Evolutionary conservation across 257 asterid genomes (phyloP).

Genomic region (Agastache rugosa): DNA sequence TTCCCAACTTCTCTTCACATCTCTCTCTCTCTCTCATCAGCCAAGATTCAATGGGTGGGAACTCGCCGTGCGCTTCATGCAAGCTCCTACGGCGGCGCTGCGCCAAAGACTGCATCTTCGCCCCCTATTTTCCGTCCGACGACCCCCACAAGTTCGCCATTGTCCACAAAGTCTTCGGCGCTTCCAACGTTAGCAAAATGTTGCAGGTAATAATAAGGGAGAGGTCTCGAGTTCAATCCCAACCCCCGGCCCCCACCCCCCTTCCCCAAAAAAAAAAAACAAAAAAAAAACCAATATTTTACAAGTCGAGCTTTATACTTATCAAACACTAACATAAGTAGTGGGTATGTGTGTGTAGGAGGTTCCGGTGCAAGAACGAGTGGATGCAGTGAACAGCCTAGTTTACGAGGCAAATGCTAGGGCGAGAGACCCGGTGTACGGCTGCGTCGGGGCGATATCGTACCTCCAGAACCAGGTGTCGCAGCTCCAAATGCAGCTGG

Average conservation of each 20-base stretch:
- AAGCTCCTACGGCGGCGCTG: constrained; percentile 73
- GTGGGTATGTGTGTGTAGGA: constrained; percentile 35
- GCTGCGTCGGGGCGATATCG: constrained; percentile 61
- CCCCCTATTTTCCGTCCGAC: constrained; percentile 67
- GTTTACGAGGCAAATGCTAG: constrained; percentile 66
- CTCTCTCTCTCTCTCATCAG: not conserved
- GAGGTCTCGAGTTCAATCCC: too few relatives aligned
- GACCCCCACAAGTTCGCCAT: constrained; percentile 73
- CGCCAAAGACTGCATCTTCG: constrained; percentile 64
- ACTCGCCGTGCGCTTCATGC: constrained; percentile 76
- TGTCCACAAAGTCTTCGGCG: constrained; percentile 76
- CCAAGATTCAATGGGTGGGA: constrained; percentile 39
- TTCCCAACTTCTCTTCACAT: not conserved
- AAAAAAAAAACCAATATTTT: too few relatives aligned
- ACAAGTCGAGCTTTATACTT: not conserved
- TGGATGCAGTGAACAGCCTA: constrained; percentile 59
- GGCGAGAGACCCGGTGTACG: constrained; percentile 57
- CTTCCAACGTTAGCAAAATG: constrained; percentile 76
- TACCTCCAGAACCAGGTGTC: constrained; percentile 58
- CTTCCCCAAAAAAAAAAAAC: too few relatives aligned
- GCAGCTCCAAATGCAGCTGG: constrained; percentile 65
- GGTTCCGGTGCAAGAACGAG: constrained; percentile 53
- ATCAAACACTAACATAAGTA: not conserved
- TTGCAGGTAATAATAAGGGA: constrained; percentile 51
- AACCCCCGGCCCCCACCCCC: too few relatives aligned